Evolutionary conservation across 257 asterid species (phyloP), one percentile per base, ranked within the genome.

Genomic region (Nicotiana benthamiana): DNA sequence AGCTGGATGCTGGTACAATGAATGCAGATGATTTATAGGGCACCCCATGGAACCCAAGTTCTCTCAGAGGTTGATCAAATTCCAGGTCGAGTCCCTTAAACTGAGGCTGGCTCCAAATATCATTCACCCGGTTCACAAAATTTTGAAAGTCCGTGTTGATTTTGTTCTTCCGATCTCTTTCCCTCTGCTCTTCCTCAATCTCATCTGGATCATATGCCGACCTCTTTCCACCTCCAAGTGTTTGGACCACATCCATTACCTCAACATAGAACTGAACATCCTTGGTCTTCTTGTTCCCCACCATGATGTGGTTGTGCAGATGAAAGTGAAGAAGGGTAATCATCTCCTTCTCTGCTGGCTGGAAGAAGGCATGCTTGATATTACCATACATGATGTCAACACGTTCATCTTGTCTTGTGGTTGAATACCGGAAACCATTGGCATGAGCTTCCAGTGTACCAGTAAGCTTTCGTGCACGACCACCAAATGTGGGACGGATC

Each of bases 201-300:
- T 84, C 87, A 67, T 84, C 87, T 26, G 84, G 83, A 48, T 84
- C 87, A 78, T 84, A 68, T 9, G 86, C 86, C 43, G 86, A 84
- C 54, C 86, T 77, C 72, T 81, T 84, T 11, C 86, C 79, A 67
- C 84, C 86, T 24, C 84, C 84, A 65, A 80, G 72, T 9, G 82
- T 84, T 72, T 84, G 84, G 34, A 80, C 84, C 74, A 80, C 84
- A 59, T 84, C 86, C 84, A 84, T 80, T 40, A 84, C 86, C 54
- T 84, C 86, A 72, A 86, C 85, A 78, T 83, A 83, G 75, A 86
- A 86, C 74, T 86, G 86, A 34, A 83, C 88, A 74, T 86, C 88
- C 36, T 86, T 86, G 22, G 85, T 83, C 80, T 86, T 86, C 80
- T 83, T 86, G 65, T 84, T 84, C 43, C 86, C 86, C 51, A 84